Evolutionary conservation across 768 basidiomycete genomes (phyloP).

Genomic region (Lactifluus pinguis): DNA sequence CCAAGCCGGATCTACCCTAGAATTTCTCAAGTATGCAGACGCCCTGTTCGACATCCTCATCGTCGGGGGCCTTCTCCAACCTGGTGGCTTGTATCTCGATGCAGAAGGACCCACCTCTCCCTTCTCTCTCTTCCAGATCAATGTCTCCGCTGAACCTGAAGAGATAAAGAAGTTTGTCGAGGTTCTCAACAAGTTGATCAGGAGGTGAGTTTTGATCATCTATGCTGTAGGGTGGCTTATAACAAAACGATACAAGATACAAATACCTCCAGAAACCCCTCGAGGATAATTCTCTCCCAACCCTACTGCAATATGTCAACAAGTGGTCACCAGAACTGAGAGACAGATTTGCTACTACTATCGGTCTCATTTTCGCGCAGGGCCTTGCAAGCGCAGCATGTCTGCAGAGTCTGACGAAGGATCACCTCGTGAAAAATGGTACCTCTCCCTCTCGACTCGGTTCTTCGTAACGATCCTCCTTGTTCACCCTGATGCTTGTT

Average conservation of each 20-base stretch:
- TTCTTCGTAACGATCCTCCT: neutral
- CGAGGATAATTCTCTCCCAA: conserved; percentile 75
- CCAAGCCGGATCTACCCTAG: conserved; percentile 87
- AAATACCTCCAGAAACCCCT: conserved; percentile 98
- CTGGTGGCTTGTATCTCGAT: conserved; percentile 86
- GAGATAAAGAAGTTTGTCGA: conserved; percentile 92
- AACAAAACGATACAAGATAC: conserved; percentile 48
- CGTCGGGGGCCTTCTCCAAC: conserved; percentile 92
- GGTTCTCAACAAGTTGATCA: conserved; percentile 90
- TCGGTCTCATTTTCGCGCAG: conserved; percentile 76
- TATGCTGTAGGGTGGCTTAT: conserved; percentile 1
- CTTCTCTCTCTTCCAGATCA: conserved; percentile 80
- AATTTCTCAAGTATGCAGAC: conserved; percentile 96
- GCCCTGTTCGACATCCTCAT: conserved; percentile 93
- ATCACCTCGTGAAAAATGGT: conserved; percentile 96
- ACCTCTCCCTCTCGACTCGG: neutral
- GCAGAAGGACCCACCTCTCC: conserved; percentile 79
- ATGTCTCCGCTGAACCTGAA: conserved; percentile 67
- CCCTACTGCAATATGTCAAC: conserved; percentile 80
- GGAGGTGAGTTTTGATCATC: conserved; percentile 49
- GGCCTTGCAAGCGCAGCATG: conserved; percentile 72
- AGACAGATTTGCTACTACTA: conserved; percentile 75
- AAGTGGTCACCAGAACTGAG: conserved; percentile 72
- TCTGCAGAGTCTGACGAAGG: conserved; percentile 78
- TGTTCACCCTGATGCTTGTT: neutral